A percentile compares a stretch with the other conserved stretches of the same genome.
phyloP scores from a whole-genome alignment of 768 basidiomycete genomes.

The Lactarius evosmus region DNA sequence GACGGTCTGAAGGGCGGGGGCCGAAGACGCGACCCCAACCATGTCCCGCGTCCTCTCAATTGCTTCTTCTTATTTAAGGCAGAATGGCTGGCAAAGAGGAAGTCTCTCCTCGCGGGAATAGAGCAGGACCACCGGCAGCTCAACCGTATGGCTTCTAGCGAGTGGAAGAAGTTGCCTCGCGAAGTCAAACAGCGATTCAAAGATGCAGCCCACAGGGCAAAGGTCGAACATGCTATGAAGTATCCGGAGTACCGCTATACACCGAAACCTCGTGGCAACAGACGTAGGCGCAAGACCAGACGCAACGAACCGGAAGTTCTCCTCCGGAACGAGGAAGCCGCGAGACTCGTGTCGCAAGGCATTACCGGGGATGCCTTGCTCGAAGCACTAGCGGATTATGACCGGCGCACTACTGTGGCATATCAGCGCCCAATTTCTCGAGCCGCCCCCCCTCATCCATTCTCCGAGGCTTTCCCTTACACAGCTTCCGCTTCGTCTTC shows the following conservation, averaged over 20 bases:
- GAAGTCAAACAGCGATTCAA: constrained; percentile 29
- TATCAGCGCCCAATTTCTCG: background rate
- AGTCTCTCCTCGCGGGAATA: constrained; percentile 22
- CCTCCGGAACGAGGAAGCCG: constrained; percentile 20
- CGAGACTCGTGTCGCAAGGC: constrained; percentile 18
- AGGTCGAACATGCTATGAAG: constrained; percentile 28
- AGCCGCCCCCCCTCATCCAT: background rate
- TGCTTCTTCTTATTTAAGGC: constrained; percentile 33
- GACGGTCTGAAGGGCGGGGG: background rate
- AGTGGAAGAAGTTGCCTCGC: constrained; percentile 30
- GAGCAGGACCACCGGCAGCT: constrained; percentile 30
- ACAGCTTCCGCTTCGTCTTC: background rate
- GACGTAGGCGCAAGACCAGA: constrained; percentile 21
- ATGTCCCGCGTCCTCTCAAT: constrained; percentile 30
- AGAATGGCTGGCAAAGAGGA: constrained; percentile 31
- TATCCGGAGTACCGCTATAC: constrained; percentile 31
- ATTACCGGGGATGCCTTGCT: constrained; percentile 17
- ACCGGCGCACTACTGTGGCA: constrained; percentile 4
- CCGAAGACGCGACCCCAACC: constrained; percentile 15
- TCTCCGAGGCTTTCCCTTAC: background rate
- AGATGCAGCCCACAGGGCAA: constrained; percentile 27
- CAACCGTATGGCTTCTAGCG: constrained; percentile 29
- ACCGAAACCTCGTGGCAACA: constrained; percentile 16
- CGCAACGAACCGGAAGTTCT: constrained; percentile 23
- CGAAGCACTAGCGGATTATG: constrained; percentile 11